These are phyloP conservation scores for Lodderomyces jiufengensis DNA, from an alignment of 1,139 yeast genomes.

Conservation along the genomic window DNA sequence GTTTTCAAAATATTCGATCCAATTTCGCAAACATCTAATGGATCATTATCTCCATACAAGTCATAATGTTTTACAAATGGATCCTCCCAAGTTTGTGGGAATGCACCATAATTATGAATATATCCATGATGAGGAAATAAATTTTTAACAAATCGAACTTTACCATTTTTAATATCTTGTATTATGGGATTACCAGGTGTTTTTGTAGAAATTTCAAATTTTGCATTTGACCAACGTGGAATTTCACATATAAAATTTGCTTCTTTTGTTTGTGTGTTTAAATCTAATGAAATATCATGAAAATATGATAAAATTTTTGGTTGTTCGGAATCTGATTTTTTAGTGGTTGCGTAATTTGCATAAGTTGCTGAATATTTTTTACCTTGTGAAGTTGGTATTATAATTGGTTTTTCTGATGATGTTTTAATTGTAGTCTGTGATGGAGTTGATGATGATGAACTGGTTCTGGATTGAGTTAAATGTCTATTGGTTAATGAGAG, in stretches of 20 bases:
- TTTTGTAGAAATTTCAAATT: conserved; percentile 75
- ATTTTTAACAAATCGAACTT: conserved; percentile 79
- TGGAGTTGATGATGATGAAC: conserved; percentile 8
- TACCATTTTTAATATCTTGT: conserved; percentile 83
- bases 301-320: conserved; percentile 63
- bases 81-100: conserved; percentile 96
- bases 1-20: conserved; percentile 69
- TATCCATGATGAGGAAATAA: conserved; percentile 90
- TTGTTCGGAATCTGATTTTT: conserved; percentile 31
- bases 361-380: conserved; percentile 32
- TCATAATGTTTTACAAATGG: conserved; percentile 65
- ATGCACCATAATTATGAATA: conserved; percentile 89
- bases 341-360: conserved; percentile 45
- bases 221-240: conserved; percentile 90
- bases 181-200: conserved; percentile 71
- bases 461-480: conserved; percentile 13
- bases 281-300: conserved; percentile 72
- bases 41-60: conserved; percentile 84
- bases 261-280: conserved; percentile 60
- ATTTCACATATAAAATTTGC: conserved; percentile 87
- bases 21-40: conserved; percentile 86
- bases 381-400: conserved; percentile 24
- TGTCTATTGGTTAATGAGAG: conserved; percentile 22
- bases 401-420: conserved; percentile 6
- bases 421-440: conserved; percentile 9